A percentile compares a stretch with the other conserved stretches of the same genome.
These are phyloP conservation scores for Plectosphaerella cucumerina DNA, from an alignment of 2,329 filamentous ascomycete species.

Conservation along the genomic window DNA sequence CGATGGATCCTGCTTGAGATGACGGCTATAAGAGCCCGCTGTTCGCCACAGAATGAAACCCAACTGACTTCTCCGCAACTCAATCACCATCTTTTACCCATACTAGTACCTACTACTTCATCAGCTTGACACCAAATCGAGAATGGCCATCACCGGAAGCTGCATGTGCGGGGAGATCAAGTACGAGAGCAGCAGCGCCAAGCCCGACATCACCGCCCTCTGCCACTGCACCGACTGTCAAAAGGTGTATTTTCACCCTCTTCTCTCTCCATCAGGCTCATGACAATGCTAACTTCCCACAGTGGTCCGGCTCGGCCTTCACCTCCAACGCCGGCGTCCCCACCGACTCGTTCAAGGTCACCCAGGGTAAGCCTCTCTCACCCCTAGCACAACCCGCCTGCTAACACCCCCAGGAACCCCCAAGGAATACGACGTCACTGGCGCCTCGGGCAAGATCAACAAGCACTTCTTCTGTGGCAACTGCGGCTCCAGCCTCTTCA, in stretches of 20 bases:
- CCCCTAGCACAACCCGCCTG: neutral
- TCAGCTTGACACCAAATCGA: neutral
- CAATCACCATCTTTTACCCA: no score
- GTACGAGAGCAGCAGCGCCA: slow-evolving; percentile 31
- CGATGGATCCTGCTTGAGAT: no score
- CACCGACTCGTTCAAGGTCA: slow-evolving; percentile 40
- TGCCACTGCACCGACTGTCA: slow-evolving; percentile 53
- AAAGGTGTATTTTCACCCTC: no score
- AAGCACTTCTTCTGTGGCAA: slow-evolving; percentile 50
- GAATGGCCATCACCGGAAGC: slow-evolving; percentile 21
- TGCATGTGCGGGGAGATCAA: slow-evolving; percentile 31
- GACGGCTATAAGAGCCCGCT: no score
- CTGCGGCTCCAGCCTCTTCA: slow-evolving; percentile 48
- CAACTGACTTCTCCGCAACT: no score
- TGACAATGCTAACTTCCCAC: neutral
- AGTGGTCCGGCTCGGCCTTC: slow-evolving; percentile 49
- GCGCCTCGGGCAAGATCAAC: slow-evolving; percentile 49
- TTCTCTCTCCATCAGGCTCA: no score
- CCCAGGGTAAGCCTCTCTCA: slow-evolving; percentile 32
- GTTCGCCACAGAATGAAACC: no score
- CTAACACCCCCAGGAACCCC: slow-evolving; percentile 30
- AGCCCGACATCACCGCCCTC: slow-evolving; percentile 36
- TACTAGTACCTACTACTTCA: neutral
- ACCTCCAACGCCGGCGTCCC: slow-evolving; percentile 50
- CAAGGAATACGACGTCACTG: slow-evolving; percentile 40